Evolutionary conservation across 106 monocot genomes (phyloP).

Genomic region (Acanthochlamys bracteata): DNA sequence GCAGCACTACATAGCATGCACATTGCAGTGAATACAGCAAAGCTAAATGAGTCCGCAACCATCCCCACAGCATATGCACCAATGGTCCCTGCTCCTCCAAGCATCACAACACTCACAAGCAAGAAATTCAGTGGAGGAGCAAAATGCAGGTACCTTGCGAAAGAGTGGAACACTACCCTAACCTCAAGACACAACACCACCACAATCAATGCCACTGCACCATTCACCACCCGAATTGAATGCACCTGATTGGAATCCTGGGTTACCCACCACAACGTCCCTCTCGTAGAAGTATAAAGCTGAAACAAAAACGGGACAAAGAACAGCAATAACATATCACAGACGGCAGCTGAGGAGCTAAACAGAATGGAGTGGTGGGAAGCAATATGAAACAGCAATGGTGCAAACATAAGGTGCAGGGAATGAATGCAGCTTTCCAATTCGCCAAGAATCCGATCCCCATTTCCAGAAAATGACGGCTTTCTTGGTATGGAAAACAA

Average conservation of each 20-base stretch:
- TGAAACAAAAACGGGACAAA: constrained; percentile 87
- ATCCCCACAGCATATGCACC: constrained; percentile 78
- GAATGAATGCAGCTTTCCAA: constrained; percentile 83
- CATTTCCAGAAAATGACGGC: background rate
- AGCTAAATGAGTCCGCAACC: constrained; percentile 64
- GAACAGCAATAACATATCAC: constrained; percentile 77
- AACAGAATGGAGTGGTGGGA: constrained; percentile 67
- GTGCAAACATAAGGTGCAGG: constrained; percentile 71
- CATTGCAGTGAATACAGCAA: constrained; percentile 51
- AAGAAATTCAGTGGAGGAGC: constrained; percentile 89
- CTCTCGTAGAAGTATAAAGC: constrained; percentile 77
- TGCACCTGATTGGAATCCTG: constrained; percentile 48
- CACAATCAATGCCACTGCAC: constrained; percentile 76
- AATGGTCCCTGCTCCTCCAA: constrained; percentile 52
- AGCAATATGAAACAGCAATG: constrained; percentile 49
- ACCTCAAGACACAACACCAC: constrained; percentile 76
- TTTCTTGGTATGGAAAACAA: constrained; percentile 74
- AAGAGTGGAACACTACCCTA: constrained; percentile 93
- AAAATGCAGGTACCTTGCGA: constrained; percentile 77
- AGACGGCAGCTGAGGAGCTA: constrained; percentile 43
- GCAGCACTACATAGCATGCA: constrained; percentile 68
- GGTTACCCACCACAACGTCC: constrained; percentile 93
- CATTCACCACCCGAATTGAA: constrained; percentile 65
- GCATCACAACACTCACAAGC: constrained; percentile 89
- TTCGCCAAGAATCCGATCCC: constrained; percentile 54